Evolutionary conservation across 129 eudicot species (phyloP), one percentile per base, ranked within the genome.

Genomic region (Helichrysum umbraculigerum): DNA sequence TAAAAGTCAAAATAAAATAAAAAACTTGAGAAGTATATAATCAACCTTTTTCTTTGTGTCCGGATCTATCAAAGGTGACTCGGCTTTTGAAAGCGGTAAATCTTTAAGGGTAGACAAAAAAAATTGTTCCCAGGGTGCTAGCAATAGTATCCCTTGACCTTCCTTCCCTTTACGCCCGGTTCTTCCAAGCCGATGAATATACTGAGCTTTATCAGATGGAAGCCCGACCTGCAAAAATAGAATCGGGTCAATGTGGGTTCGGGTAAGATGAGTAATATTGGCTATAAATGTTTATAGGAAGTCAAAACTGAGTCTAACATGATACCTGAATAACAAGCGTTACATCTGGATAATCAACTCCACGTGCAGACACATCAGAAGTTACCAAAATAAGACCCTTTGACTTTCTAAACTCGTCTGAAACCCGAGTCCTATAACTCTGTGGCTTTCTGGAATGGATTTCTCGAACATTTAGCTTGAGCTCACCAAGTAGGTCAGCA

Each of bases 321-420:
- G 47, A 29, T 77, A 89, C 99, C 99, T 95, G 99, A 72, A 95
- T 69, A 65, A 95, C 99, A 5, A 91, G 89, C 22, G 97, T 89
- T 68, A 95, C 99, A 74, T 95, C 99, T n/a, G 99, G 99, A 83
- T 95, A 95, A 82, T 95, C 97, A 16, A 95, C 97, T 65, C 99
- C 99, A 70, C 99, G 99, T 10, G 99, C 99, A 70, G 99, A 95
- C 14, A 95, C 99, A 76, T 95, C 99, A 66, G 99, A 95, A n/a
- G 99, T 88, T 34, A 95, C 97, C 32, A 95, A 91, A 72, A 95
- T 91, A 62, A 95, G 92, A 64, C 96, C 94, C 78, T 87, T 95
- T 60, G 99, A 95, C 84, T 77, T 86, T 41, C 99, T 80, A 65
- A 95, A 95, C 74, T 95, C 99, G 59, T 95, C 97, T 3, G 99